These are phyloP conservation scores for Leucaena leucocephala DNA, from an alignment of 306 rosid species.

Conservation along the genomic window DNA sequence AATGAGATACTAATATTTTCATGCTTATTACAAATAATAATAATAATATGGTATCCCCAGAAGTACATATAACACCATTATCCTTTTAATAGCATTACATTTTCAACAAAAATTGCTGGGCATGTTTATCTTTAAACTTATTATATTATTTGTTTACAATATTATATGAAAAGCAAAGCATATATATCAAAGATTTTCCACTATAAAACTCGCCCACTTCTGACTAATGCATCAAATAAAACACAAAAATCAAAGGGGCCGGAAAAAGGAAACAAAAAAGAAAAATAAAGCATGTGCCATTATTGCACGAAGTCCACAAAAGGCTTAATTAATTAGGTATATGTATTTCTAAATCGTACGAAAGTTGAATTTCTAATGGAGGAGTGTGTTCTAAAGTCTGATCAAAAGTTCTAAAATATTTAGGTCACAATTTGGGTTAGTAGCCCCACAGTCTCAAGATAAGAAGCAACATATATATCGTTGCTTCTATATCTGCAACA, in stretches of 20 bases:
- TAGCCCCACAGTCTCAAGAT: conserved; percentile 28
- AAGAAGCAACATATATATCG: conserved; percentile 11
- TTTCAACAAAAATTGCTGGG: neutral
- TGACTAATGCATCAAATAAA: conserved; percentile 10
- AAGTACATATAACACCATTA: neutral
- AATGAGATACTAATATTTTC: neutral
- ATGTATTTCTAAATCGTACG: neutral
- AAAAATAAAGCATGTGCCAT: neutral
- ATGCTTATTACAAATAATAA: neutral
- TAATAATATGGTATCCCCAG: neutral
- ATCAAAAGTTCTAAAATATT: neutral
- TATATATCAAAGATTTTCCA: neutral
- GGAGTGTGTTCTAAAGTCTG: neutral
- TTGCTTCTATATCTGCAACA: neutral
- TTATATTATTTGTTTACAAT: neutral
- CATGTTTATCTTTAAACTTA: neutral
- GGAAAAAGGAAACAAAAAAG: neutral
- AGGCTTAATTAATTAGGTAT: conserved; percentile 5
- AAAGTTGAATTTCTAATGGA: neutral
- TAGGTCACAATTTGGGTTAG: conserved; percentile 8
- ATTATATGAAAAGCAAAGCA: neutral
- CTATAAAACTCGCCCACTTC: conserved; percentile 4
- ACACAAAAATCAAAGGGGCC: neutral
- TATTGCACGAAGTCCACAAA: neutral
- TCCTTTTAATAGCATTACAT: neutral